Conservation (phyloP, 78 protist species). For the Dictyostelium purpureum region DNA sequence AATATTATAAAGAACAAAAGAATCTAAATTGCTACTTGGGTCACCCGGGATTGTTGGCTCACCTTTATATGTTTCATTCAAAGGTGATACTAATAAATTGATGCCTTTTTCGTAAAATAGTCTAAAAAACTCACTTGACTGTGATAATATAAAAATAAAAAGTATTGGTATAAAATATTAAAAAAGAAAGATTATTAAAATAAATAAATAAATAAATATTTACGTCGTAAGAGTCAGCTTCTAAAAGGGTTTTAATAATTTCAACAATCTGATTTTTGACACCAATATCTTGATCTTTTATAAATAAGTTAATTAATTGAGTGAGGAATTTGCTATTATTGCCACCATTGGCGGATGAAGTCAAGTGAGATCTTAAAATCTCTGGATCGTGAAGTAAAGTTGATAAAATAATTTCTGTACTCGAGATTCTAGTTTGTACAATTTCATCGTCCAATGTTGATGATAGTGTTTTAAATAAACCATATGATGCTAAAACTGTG, state of each 20-base stretch:
- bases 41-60: constrained; percentile 57
- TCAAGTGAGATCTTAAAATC: constrained; percentile 28
- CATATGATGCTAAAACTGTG: not conserved
- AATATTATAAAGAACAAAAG: constrained; percentile 66
- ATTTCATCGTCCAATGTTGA: constrained; percentile 30
- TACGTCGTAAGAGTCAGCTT: constrained; percentile 45
- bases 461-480: constrained; percentile 47
- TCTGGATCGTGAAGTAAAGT: constrained; percentile 47
- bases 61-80: constrained; percentile 5
- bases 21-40: constrained; percentile 59
- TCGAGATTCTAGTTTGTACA: constrained; percentile 45
- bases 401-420: constrained; percentile 58
- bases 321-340: constrained; percentile 38
- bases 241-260: constrained; percentile 55
- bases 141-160: not conserved
- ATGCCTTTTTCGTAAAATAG: constrained; percentile 82
- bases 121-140: constrained; percentile 80
- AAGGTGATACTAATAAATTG: constrained; percentile 59
- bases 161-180: not conserved
- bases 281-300: constrained; percentile 70
- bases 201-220: not conserved
- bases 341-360: not conserved
- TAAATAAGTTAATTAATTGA: constrained; percentile 33
- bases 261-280: constrained; percentile 77
- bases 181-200: not conserved